Base-by-base conservation (phyloP, 805 yeast species). In the Nakazawaea holstii region DNA sequence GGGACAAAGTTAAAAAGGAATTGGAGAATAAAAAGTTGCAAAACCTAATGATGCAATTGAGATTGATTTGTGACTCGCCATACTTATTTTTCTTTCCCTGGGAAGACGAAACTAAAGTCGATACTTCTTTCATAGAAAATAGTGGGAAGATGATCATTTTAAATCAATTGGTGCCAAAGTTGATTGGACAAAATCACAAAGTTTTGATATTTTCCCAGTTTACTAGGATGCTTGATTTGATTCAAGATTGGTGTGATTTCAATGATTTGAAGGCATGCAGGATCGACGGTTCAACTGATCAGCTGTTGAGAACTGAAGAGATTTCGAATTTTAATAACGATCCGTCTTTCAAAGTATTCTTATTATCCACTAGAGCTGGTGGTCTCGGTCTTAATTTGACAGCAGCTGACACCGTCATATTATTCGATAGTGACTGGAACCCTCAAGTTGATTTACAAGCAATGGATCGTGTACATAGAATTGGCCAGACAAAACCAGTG, bases 381-480 rank as follows among this genome's bases (percentile, higher is more conserved):
- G 98, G 98, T 0, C 73, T 92, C 30, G 99, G 99, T 5, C 79
- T 92, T 38, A 92, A 92, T 59, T 69, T 92, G 47, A 78, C 84
- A 0, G 80, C 84, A 0, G 96, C 98, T 0, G 97, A 94, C 53
- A 83, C 95, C 1, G 98, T 94, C 1, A 78, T 92, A 3, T 57
- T 92, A 9, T 90, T 88, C 59, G 99, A 92, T 59, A 85, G 89
- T 48, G 99, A 92, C 60, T 92, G 97, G 96, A 92, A 92, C 58
- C 99, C 98, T 0, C 97, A 92, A 59, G 95, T 89, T 52, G 98
- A 92, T 65, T 68, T 90, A 43, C 99, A 92, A 62, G 98, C 98
- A 0, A 92, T 92, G 80, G 98, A 91, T 57, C 73, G 99, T 46
- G 95, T 87, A 10, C 98, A 92, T 61, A 72, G 99, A 59, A 88